These are phyloP conservation scores for Teratosphaeria destructans DNA, from an alignment of 2,329 filamentous ascomycete species.

Conservation along the genomic window DNA sequence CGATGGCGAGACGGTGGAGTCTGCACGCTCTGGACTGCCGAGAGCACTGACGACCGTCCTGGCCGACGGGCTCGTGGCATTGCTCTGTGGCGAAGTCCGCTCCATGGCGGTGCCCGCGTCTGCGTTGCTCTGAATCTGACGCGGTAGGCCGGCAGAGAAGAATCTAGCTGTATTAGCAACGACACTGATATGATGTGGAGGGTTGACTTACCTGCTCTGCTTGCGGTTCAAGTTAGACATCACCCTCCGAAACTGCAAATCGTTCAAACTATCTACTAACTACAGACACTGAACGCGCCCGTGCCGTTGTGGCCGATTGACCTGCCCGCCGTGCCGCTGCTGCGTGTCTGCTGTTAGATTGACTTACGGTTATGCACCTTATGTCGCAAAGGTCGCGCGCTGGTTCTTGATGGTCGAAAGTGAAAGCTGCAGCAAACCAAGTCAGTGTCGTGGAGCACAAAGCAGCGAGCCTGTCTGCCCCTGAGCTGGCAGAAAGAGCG, in stretches of 20 bases:
- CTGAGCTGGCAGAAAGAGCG: background rate
- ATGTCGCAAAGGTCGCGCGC: background rate
- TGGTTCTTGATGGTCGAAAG: background rate
- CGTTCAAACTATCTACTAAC: background rate
- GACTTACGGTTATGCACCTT: background rate
- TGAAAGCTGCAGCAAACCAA: background rate
- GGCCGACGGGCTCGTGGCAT: background rate
- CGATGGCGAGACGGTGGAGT: background rate
- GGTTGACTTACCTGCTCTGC: background rate
- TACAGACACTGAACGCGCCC: background rate
- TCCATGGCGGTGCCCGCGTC: background rate
- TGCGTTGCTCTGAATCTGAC: background rate
- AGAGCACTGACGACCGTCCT: background rate
- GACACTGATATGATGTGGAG: background rate
- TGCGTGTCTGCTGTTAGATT: background rate
- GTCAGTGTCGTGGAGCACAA: background rate
- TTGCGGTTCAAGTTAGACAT: background rate
- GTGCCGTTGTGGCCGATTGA: background rate
- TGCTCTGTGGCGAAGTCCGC: background rate
- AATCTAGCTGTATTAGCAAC: background rate
- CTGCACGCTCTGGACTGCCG: background rate
- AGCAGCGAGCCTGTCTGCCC: background rate
- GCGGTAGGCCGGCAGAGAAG: background rate
- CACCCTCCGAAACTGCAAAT: background rate
- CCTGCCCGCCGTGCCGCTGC: background rate